These are phyloP conservation scores for Rubroboletus pulcherrimus DNA, from an alignment of 768 basidiomycete species.

Conservation along the genomic window DNA sequence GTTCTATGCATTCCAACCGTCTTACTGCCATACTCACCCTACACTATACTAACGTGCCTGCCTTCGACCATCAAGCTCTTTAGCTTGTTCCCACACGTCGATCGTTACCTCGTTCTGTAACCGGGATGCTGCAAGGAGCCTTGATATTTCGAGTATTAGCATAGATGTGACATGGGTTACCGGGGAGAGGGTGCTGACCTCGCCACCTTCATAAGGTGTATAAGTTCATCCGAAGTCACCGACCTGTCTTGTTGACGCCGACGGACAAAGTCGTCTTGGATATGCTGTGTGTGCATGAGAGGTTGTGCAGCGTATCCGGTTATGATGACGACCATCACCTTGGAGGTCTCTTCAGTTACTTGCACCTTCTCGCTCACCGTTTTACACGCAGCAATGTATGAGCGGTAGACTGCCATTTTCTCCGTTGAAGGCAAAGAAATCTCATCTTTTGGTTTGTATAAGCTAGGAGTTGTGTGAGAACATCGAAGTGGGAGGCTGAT, in stretches of 20 bases:
- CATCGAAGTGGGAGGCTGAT: slow-evolving; percentile 49
- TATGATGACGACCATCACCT: slow-evolving; percentile 38
- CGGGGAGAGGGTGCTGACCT: slow-evolving; percentile 42
- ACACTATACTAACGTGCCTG: slow-evolving; percentile 16
- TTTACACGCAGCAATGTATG: slow-evolving; percentile 59
- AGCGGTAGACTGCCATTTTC: slow-evolving; percentile 52
- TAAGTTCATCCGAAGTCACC: slow-evolving; percentile 56
- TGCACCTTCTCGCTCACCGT: slow-evolving; percentile 42
- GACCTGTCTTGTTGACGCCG: slow-evolving; percentile 37
- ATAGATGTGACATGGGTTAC: background rate
- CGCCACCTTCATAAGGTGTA: slow-evolving; percentile 64
- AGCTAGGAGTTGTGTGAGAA: slow-evolving; percentile 19
- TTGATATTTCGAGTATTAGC: slow-evolving; percentile 26
- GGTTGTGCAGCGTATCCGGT: background rate
- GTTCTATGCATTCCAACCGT: background rate
- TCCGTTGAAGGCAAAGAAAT: slow-evolving; percentile 45
- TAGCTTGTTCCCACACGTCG: slow-evolving; percentile 62
- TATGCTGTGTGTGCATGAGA: slow-evolving; percentile 44
- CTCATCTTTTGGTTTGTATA: slow-evolving; percentile 49
- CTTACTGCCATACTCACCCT: slow-evolving; percentile 5
- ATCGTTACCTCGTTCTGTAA: slow-evolving; percentile 53
- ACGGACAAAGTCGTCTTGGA: slow-evolving; percentile 71
- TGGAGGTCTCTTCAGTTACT: slow-evolving; percentile 52
- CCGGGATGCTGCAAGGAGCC: slow-evolving; percentile 59
- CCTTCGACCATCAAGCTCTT: slow-evolving; percentile 52